These are phyloP conservation scores for Chaetomidium leptoderma DNA, from an alignment of 495 filamentous ascomycete genomes.

Conservation along the genomic window DNA sequence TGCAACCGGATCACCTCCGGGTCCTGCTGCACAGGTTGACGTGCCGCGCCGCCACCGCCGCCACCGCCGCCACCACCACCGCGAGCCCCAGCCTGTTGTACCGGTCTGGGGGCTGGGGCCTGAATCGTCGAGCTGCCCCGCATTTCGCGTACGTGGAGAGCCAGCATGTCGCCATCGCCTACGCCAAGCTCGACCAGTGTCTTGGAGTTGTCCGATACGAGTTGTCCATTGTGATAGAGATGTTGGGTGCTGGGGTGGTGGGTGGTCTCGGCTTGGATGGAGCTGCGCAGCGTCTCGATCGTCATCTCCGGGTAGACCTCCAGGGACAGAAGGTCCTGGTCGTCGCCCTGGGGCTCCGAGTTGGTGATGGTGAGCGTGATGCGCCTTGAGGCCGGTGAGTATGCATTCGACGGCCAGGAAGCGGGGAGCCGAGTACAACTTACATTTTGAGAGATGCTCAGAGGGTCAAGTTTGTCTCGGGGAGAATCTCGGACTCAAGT, in stretches of 20 bases:
- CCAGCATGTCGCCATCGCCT: conserved; percentile 87
- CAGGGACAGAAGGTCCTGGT: conserved; percentile 76
- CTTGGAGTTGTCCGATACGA: conserved; percentile 69
- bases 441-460: conserved; percentile 11
- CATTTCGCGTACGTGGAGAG: conserved; percentile 66
- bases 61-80: too few relatives aligned
- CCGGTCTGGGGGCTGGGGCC: conserved; percentile 30
- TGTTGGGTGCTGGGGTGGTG: conserved; percentile 57
- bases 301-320: conserved; percentile 82
- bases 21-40: conserved; percentile 47
- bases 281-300: conserved; percentile 79
- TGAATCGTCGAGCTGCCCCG: conserved; percentile 32
- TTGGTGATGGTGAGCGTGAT: conserved; percentile 66
- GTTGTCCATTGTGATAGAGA: conserved; percentile 84
- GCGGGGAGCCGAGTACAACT: neutral
- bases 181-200: conserved; percentile 80
- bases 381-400: conserved; percentile 21
- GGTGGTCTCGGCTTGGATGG: conserved; percentile 58
- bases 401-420: neutral
- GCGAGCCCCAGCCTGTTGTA: conserved; percentile 14
- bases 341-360: conserved; percentile 60
- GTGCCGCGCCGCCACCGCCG: too few relatives aligned
- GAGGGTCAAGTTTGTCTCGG: too few relatives aligned
- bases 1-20: conserved; percentile 78
- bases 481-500: too few relatives aligned